Conservation (phyloP, 257 asterid genomes). For the Linaria vulgaris region DNA sequence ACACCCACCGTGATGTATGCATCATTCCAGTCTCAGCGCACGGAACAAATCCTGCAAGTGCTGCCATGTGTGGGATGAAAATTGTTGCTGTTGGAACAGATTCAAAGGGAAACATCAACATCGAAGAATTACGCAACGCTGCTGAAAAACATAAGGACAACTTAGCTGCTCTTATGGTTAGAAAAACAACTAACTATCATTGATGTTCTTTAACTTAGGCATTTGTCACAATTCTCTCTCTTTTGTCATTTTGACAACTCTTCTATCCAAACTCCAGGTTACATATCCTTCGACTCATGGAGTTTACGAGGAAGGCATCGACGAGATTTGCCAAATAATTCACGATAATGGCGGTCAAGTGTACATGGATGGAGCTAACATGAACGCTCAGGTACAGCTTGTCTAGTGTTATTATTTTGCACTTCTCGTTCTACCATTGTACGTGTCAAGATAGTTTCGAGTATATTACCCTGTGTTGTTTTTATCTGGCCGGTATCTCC, state of each 20-base stretch:
- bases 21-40: conserved; percentile 98
- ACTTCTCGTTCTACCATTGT: not conserved
- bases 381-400: conserved; percentile 91
- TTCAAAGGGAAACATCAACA: conserved; percentile 96
- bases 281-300: conserved; percentile 99
- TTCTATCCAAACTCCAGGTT: conserved; percentile 53
- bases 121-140: conserved; percentile 83
- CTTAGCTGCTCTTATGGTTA: conserved; percentile 95
- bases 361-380: conserved; percentile 99
- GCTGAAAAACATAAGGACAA: conserved; percentile 78
- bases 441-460: too few species aligned
- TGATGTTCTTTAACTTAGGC: conserved; percentile 1
- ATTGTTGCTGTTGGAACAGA: conserved; percentile 96
- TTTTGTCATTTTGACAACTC: not conserved
- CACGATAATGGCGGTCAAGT: conserved; percentile 99
- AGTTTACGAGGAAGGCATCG: conserved; percentile 97
- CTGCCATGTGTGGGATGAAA: conserved; percentile 99
- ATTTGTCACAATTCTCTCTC: conserved; percentile 9
- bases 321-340: conserved; percentile 91
- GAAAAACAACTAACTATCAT: conserved; percentile 15
- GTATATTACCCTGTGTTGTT: too few species aligned
- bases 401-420: not conserved
- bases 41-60: conserved; percentile 99
- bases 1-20: conserved; percentile 91
- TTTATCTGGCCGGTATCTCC: too few species aligned